Conservation (phyloP, 176 grass and related monocot genomes). For the Echinochloa phyllopogon region DNA sequence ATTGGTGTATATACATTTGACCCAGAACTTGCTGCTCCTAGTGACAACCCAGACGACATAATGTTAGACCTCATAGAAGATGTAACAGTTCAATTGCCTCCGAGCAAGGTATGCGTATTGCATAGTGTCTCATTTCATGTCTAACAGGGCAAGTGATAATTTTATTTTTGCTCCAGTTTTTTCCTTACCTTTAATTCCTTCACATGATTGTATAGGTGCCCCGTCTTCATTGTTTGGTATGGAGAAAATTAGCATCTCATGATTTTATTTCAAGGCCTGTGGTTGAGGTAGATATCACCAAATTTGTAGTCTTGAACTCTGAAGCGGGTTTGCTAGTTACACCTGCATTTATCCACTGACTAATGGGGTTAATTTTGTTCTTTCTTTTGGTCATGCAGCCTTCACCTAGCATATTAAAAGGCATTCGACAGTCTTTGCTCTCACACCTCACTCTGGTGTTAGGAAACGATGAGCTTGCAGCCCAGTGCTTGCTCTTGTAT, state of each 20-base stretch:
- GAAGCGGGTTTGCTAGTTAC: not conserved
- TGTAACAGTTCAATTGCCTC: constrained; percentile 66
- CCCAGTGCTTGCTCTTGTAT: constrained; percentile 86
- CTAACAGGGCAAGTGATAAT: not conserved
- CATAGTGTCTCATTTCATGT: not conserved
- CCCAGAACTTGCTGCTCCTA: constrained; percentile 70
- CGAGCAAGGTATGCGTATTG: constrained; percentile 71
- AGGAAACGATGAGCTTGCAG: constrained; percentile 80
- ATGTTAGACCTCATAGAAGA: constrained; percentile 92
- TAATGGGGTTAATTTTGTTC: not conserved
- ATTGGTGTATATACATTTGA: constrained; percentile 98
- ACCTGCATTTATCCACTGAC: not conserved
- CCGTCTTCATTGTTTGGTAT: constrained; percentile 91
- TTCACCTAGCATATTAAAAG: constrained; percentile 64
- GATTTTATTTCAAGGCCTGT: constrained; percentile 67
- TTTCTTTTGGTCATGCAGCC: constrained; percentile 60
- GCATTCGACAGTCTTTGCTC: constrained; percentile 77
- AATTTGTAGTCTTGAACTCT: constrained; percentile 16
- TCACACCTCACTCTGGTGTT: constrained; percentile 63
- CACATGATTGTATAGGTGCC: constrained; percentile 66
- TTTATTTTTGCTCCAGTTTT: not conserved
- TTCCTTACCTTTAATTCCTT: constrained; percentile 6
- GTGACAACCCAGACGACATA: constrained; percentile 70
- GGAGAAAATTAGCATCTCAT: constrained; percentile 63
- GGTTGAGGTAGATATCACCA: constrained; percentile 58